Evolutionary conservation across 116 monocot species (phyloP).

Genomic region (Zostera marina): DNA sequence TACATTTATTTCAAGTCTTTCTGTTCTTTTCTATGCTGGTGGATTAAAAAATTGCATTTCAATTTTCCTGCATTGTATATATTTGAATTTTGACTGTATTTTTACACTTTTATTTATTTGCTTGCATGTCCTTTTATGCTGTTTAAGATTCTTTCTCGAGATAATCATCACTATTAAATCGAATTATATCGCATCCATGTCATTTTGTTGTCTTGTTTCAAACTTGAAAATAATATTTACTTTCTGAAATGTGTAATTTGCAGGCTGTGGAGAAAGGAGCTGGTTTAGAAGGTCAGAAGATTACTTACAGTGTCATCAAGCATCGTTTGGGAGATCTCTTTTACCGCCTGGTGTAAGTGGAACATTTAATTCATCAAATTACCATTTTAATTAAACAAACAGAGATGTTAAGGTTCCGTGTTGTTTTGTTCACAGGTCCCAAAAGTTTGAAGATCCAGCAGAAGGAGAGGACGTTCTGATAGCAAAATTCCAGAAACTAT

Average conservation of each 20-base stretch:
- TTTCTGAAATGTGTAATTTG: background rate
- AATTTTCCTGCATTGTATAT: no score
- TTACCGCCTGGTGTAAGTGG: constrained; percentile 97
- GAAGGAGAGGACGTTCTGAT: constrained; percentile 87
- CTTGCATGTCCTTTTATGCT: no score
- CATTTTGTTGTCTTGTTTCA: no score
- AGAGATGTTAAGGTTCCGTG: background rate
- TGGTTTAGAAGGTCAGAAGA: constrained; percentile 82
- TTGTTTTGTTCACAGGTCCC: constrained; percentile 39
- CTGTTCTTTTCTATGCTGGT: no score
- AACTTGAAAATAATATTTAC: no score
- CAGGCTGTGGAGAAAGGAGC: constrained; percentile 84
- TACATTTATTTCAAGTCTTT: no score
- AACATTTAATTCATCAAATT: constrained; percentile 30
- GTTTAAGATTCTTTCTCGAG: no score
- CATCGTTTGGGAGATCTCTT: constrained; percentile 93
- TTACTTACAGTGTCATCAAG: constrained; percentile 86
- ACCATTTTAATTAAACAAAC: constrained; percentile 25
- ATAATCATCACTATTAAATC: no score
- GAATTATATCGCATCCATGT: no score
- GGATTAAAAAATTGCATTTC: no score
- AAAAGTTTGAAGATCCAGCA: constrained; percentile 98
- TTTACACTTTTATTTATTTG: no score
- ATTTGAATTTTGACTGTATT: no score
- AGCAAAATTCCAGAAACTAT: constrained; percentile 83